Conservation (phyloP, 2,329 filamentous ascomycete genomes). For the Byssochlamys sp. region DNA sequence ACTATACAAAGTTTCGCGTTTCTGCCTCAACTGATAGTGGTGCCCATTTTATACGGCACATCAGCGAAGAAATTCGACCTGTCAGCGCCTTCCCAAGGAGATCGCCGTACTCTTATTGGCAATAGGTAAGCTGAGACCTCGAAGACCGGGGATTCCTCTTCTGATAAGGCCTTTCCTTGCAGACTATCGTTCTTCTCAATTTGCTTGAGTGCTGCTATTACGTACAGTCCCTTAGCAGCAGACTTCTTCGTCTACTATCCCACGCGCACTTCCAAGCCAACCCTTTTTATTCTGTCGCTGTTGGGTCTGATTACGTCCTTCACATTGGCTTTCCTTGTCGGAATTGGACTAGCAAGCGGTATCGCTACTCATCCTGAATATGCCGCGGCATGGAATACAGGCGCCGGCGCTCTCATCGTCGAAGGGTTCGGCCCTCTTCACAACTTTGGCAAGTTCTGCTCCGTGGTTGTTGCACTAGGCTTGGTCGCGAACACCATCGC, state of each 20-base stretch:
- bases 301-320: conserved; percentile 50
- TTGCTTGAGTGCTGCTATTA: conserved; percentile 55
- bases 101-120: conserved; percentile 44
- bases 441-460: conserved; percentile 57
- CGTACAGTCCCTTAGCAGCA: conserved; percentile 53
- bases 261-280: conserved; percentile 40
- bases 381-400: conserved; percentile 47
- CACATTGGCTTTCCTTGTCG: conserved; percentile 51
- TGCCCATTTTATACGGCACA: conserved; percentile 53
- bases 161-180: conserved; percentile 2
- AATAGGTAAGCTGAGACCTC: conserved; percentile 21
- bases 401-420: conserved; percentile 56
- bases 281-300: conserved; percentile 50
- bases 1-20: conserved; percentile 46
- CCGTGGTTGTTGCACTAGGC: conserved; percentile 54
- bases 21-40: conserved; percentile 52
- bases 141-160: neutral
- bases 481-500: conserved; percentile 58
- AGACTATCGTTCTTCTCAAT: conserved; percentile 61
- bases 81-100: conserved; percentile 41
- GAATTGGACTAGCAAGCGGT: conserved; percentile 54
- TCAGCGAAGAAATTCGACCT: conserved; percentile 53
- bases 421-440: conserved; percentile 51
- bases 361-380: conserved; percentile 45
- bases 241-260: conserved; percentile 62